Evolutionary conservation across 768 basidiomycete species (phyloP), one percentile per base, ranked within the genome.

Genomic region (Boletus rubescentipes): DNA sequence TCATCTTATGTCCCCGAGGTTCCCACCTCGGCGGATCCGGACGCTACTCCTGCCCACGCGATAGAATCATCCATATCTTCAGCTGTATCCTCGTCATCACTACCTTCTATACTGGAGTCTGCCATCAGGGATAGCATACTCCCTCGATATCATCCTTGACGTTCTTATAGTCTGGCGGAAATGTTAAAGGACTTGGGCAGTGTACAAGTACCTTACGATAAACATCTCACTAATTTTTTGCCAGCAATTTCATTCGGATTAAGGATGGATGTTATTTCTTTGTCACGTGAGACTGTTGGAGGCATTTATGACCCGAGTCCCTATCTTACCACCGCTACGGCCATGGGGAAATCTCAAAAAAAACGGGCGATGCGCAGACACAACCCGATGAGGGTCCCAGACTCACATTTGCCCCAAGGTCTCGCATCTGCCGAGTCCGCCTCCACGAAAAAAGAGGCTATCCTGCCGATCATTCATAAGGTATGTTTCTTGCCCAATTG

Each of bases 311-410:
- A 11, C 5, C 26, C 29, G 15, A 37, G 34, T 44, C 51, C n/a
- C 35, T 26, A 38, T 55, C 26, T 52, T 30, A 16, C 21, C 8
- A 39, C 20, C 6, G 11, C 42, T 34, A 20, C 51, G 4, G 29
- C 5, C 53, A 98, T 98, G 94, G 94, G 93, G 62, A 97, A 96
- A 72, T 85, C 91, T 37, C 93, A 95, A 67, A 96, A 95, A 75
- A 92, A 93, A 67, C 80, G 83, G 53, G 66, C 81, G 9, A 86
- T 86, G 87, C 85, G 91, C 40, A 78, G 94, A 53, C 94, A 97
- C 72, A 97, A 98, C 64, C 94, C 94, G 9, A 80, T 97, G 76
- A 81, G 94, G 34, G 93, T 98, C 0, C 94, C 95, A 20, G 94
- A 97, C 71, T 86, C 89, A 3, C 93, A 97, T 77, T 74, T 98